A percentile compares a stretch with the other conserved stretches of the same genome.
phyloP scores from a whole-genome alignment of 2,329 filamentous ascomycete species.

The Cladophialophora psammophila region DNA sequence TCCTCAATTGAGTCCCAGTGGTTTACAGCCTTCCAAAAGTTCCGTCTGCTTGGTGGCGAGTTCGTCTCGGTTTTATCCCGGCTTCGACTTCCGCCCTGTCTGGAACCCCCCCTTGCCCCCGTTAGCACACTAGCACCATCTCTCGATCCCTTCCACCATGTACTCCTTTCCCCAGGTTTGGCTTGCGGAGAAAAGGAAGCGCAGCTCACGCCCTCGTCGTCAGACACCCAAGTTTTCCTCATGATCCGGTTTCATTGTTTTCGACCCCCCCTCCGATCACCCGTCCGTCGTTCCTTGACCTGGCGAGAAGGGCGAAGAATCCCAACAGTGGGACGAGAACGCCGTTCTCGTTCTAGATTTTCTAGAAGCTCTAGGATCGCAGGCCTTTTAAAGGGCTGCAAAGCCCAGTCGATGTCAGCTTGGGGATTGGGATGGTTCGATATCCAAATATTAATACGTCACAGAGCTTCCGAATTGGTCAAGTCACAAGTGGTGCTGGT shows the following conservation, averaged over 20 bases:
- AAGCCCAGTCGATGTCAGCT: neutral
- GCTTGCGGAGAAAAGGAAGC: slow-evolving; percentile 35
- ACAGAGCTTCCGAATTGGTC: slow-evolving; percentile 10
- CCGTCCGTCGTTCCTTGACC: slow-evolving; percentile 20
- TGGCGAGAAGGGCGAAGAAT: slow-evolving; percentile 22
- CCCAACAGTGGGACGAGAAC: slow-evolving; percentile 14
- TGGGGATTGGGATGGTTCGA: slow-evolving; percentile 2
- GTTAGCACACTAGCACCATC: neutral
- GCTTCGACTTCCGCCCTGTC: neutral
- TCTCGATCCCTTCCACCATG: slow-evolving; percentile 16
- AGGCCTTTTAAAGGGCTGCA: slow-evolving; percentile 6
- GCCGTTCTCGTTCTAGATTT: slow-evolving; percentile 3
- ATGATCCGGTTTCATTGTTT: slow-evolving; percentile 7
- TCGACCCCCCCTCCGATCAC: slow-evolving; percentile 26
- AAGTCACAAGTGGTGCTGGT: slow-evolving; percentile 15
- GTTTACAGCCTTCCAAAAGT: neutral
- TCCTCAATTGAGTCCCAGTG: neutral
- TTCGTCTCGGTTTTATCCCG: neutral
- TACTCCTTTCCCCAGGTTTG: slow-evolving; percentile 23
- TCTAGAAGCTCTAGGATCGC: slow-evolving; percentile 12
- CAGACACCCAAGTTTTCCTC: neutral
- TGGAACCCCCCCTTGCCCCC: neutral
- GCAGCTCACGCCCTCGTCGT: slow-evolving; percentile 10
- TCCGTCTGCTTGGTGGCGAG: neutral
- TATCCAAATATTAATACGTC: slow-evolving; percentile 16